A percentile compares a stretch with the other conserved stretches of the same genome.
phyloP scores from a whole-genome alignment of 805 yeast genomes.

The Metschnikowia kunwiensis region DNA sequence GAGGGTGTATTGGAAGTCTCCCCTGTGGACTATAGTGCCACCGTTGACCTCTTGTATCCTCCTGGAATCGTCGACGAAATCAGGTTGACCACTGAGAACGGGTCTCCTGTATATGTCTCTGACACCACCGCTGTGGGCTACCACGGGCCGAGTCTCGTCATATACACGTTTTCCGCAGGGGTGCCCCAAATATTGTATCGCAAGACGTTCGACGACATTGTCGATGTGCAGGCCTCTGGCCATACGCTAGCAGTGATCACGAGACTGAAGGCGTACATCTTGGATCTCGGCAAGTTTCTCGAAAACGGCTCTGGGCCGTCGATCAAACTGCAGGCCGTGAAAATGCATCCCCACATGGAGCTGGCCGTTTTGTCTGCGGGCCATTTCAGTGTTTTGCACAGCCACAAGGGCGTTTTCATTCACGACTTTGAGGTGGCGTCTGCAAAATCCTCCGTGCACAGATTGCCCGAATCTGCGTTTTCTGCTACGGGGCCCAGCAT shows the following conservation, averaged over 20 bases:
- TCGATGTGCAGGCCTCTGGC: constrained; percentile 2
- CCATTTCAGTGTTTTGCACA: constrained; percentile 1
- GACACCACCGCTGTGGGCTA: constrained; percentile 2
- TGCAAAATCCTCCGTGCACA: background rate
- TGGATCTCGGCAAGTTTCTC: constrained; percentile 10
- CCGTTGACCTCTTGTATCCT: constrained; percentile 5
- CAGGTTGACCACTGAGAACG: constrained; percentile 3
- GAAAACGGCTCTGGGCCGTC: background rate
- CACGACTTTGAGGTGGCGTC: constrained; percentile 1
- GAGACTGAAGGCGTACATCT: constrained; percentile 1
- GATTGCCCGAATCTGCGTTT: background rate
- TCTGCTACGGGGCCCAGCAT: constrained; percentile 17
- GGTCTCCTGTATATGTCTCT: constrained; percentile 6
- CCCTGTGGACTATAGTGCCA: constrained; percentile 1
- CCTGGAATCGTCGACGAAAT: constrained; percentile 3
- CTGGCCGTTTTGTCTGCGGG: constrained; percentile 1
- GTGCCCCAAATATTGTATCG: constrained; percentile 1
- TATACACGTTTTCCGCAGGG: background rate
- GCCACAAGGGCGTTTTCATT: background rate
- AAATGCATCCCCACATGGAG: background rate
- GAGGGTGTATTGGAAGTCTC: background rate
- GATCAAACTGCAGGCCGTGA: constrained; percentile 1
- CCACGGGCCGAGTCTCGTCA: constrained; percentile 2
- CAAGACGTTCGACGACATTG: constrained; percentile 5
- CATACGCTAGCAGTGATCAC: constrained; percentile 10